These are phyloP conservation scores for Aspergillus transmontanensis DNA, from an alignment of 2,329 filamentous ascomycete genomes.

Conservation along the genomic window DNA sequence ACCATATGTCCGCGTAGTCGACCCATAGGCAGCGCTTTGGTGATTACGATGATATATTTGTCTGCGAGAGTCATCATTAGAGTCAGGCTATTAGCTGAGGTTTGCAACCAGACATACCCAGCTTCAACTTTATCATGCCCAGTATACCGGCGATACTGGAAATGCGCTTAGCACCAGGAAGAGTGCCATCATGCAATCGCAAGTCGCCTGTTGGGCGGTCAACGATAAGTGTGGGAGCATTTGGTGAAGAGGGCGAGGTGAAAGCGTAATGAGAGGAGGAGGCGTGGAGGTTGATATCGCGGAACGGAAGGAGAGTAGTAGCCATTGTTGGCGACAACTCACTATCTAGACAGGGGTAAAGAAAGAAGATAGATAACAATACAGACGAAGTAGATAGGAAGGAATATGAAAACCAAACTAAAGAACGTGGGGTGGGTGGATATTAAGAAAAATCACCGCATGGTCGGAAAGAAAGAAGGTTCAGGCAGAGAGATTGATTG, in stretches of 20 bases:
- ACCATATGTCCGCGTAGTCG: slow-evolving; percentile 94
- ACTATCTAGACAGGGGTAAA: slow-evolving; percentile 25
- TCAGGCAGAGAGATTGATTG: neutral
- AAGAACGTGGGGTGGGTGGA: neutral
- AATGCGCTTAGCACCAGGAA: slow-evolving; percentile 77
- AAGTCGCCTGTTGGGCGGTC: slow-evolving; percentile 92
- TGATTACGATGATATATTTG: slow-evolving; percentile 97
- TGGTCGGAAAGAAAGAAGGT: slow-evolving; percentile 13
- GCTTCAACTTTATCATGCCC: slow-evolving; percentile 87
- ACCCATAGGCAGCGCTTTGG: slow-evolving; percentile 87
- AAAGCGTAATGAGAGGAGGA: slow-evolving; percentile 93
- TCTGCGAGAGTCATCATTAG: slow-evolving; percentile 51
- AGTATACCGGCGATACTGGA: slow-evolving; percentile 94
- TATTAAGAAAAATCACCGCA: neutral
- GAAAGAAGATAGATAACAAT: slow-evolving; percentile 6
- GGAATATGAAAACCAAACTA: slow-evolving; percentile 10
- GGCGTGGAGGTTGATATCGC: slow-evolving; percentile 96
- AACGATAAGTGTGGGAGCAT: slow-evolving; percentile 82
- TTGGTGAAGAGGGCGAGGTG: slow-evolving; percentile 89
- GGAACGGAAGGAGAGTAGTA: slow-evolving; percentile 66
- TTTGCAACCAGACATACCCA: slow-evolving; percentile 62
- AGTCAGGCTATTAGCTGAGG: neutral
- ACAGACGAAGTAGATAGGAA: neutral
- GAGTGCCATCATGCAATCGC: slow-evolving; percentile 76
- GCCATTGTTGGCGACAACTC: slow-evolving; percentile 32